Percentiles rank a stretch among this genome's conserved stretches.
These are phyloP conservation scores for Penicillium paxilli DNA, from an alignment of 495 filamentous ascomycete species.

Conservation along the genomic window DNA sequence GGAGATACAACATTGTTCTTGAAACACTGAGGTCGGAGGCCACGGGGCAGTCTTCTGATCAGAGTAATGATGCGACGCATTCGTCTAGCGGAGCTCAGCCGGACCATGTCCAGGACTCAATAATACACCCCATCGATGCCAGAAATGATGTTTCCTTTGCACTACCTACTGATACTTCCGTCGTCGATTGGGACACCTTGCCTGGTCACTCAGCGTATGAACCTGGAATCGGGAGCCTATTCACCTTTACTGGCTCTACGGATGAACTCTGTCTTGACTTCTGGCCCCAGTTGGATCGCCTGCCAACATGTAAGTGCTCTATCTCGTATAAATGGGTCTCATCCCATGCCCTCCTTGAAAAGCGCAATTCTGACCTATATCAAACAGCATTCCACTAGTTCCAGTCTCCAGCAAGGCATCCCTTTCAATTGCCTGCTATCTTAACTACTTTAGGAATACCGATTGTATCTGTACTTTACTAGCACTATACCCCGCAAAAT, in stretches of 20 bases:
- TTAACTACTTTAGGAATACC: no score
- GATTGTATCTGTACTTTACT: no score
- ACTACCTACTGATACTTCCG: neutral
- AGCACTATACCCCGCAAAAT: no score
- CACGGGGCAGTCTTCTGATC: neutral
- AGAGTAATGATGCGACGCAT: neutral
- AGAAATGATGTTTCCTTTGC: neutral
- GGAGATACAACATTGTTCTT: constrained; percentile 29
- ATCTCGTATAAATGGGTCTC: neutral
- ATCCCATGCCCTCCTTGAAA: neutral
- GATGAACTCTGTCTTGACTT: constrained; percentile 27
- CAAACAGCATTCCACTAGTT: neutral
- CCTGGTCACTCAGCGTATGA: constrained; percentile 1
- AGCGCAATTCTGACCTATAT: neutral
- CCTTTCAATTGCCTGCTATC: no score
- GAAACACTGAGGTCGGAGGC: constrained; percentile 24
- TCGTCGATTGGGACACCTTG: neutral
- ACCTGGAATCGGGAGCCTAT: constrained; percentile 17
- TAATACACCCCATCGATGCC: neutral
- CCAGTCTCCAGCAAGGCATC: no score
- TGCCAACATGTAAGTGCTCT: constrained; percentile 20
- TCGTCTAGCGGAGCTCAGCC: neutral
- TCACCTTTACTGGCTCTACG: constrained; percentile 18
- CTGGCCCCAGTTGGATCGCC: constrained; percentile 31
- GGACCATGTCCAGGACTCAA: neutral